Conservation (phyloP, 148 eudicot species). For the Heliosperma pusillum region DNA sequence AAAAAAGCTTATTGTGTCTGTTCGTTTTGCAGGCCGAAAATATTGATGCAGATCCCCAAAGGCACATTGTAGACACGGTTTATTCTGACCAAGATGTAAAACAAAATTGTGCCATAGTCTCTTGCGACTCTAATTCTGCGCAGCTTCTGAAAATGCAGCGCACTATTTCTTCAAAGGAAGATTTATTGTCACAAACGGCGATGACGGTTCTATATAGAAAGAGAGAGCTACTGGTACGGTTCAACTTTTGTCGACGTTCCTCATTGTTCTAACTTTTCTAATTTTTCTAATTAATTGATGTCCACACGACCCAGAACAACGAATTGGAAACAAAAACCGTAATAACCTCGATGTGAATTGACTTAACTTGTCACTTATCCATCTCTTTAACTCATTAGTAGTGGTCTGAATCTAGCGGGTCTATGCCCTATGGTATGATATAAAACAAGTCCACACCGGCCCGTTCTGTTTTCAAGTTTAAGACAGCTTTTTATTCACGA, state of each 20-base stretch:
- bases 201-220: constrained; percentile 40
- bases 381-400: too few species aligned
- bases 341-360: too few species aligned
- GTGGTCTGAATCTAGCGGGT: too few species aligned
- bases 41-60: constrained; percentile 11
- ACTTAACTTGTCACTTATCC: too few species aligned
- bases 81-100: constrained; percentile 25
- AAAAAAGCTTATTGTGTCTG: not conserved
- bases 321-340: too few species aligned
- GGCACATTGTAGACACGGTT: constrained; percentile 20
- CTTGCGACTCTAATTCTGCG: constrained; percentile 22
- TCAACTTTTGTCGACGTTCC: not conserved
- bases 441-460: too few species aligned
- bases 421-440: too few species aligned
- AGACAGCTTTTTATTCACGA: too few species aligned
- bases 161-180: constrained; percentile 30
- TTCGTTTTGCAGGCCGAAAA: constrained; percentile 22
- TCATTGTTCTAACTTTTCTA: not conserved
- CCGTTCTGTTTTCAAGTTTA: too few species aligned
- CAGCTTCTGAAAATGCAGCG: constrained; percentile 28
- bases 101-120: constrained; percentile 29
- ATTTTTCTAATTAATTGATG: not conserved
- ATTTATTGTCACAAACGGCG: constrained; percentile 42
- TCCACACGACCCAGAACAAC: not conserved
- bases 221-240: constrained; percentile 53